phyloP scores from a whole-genome alignment of 495 filamentous ascomycete species.

The Aspergillus affinis region DNA sequence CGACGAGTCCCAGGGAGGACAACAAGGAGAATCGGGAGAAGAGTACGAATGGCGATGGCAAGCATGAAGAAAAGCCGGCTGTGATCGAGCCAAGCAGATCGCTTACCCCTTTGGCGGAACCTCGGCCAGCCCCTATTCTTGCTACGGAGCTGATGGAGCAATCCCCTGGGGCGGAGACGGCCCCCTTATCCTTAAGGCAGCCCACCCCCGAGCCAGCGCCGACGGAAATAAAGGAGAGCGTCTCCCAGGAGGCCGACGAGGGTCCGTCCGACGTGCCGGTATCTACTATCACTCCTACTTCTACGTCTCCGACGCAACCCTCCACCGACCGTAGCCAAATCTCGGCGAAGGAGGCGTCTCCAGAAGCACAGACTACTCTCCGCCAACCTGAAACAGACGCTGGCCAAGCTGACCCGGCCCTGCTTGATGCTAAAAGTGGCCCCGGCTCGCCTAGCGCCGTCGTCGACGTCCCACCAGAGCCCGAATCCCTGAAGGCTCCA shows the following conservation, averaged over 20 bases:
- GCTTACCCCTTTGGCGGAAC: conserved; percentile 9
- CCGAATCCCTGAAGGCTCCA: conserved; percentile 28
- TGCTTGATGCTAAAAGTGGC: conserved; percentile 30
- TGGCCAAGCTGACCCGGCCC: conserved; percentile 26
- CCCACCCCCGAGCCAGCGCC: no score
- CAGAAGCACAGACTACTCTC: conserved; percentile 23
- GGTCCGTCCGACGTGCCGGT: no score
- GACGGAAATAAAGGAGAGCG: no score
- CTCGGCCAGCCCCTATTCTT: conserved; percentile 5
- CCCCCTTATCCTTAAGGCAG: no score
- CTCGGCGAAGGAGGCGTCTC: conserved; percentile 17
- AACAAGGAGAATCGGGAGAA: conserved; percentile 37
- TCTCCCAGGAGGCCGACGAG: no score
- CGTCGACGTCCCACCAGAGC: conserved; percentile 34
- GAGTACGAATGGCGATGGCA: conserved; percentile 8
- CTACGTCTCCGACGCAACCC: conserved; percentile 23
- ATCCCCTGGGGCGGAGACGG: conserved; percentile 1
- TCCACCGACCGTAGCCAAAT: conserved; percentile 8
- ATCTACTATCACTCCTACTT: conserved; percentile 10
- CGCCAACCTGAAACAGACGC: conserved; percentile 31
- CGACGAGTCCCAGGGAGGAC: conserved; percentile 17
- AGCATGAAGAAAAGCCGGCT: conserved; percentile 2
- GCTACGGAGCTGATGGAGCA: conserved; percentile 7
- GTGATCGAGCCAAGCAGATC: background rate
- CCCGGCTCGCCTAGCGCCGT: conserved; percentile 37